Base-by-base conservation (phyloP, 176 grass and related monocot species). In the Metroxylon sagu region DNA sequence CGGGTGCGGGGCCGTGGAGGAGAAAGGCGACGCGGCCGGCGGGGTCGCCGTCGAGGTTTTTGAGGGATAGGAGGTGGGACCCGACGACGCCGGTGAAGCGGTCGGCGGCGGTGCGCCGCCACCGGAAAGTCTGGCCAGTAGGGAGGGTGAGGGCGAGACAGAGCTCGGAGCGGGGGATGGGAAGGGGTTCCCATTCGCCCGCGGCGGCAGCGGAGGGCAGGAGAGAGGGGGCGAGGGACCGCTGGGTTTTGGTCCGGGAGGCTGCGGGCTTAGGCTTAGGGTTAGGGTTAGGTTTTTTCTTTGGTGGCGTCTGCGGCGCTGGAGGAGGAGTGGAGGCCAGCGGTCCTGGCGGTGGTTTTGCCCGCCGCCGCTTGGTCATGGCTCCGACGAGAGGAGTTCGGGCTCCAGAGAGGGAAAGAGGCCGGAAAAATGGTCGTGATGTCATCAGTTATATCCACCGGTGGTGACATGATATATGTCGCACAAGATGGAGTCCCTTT, bases 61-160 rank as follows among this genome's bases (percentile, higher is more conserved):
- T 78, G 58, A 96, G 86, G 56, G 92, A 96, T 16, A 97, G 15
- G 56, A 96, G 83, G 75, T 97, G 77, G 50, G 80, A 62, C 0
- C 87, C 84, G 48, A 97, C 87, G 52, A 83, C 84, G 43, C 83
- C 87, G 2, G 87, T 97, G 83, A 88, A 91, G 49, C 68, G 69
- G 60, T 69, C 60, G 68, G 65, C 28, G 25, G 68, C 79, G 39
- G 87, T 97, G 62, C 60, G 78, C 50, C 84, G 92, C 87, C 87
- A 97, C 43, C 89, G 84, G 76, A 91, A 97, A 69, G 84, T 87
- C 70, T 97, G 87, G 7, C 84, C 92, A 1, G 84, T 97, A 19
- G 84, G 87, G 28, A 97, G 78, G 1, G 80, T 85, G 49, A 91
- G 83, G 6, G 69, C 65, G 23, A 97, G 83, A 61, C 78, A 97